phyloP scores from a whole-genome alignment of 352 stramenopile genomes.

The Plasmopara muralis region DNA sequence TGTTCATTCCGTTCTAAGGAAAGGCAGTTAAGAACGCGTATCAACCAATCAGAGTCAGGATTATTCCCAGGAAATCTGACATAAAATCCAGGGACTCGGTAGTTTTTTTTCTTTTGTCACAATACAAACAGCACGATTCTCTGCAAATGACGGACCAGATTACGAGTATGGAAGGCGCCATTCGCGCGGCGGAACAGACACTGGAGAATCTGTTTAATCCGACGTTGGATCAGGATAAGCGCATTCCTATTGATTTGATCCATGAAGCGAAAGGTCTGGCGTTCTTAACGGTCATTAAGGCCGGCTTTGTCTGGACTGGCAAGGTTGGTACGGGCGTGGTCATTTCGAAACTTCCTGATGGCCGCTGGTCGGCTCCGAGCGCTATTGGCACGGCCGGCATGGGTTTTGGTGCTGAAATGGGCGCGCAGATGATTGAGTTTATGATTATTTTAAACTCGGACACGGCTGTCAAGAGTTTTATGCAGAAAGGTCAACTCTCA shows the following conservation, averaged over 20 bases:
- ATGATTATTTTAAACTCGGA: constrained; percentile 93
- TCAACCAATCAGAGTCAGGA: too few relatives aligned
- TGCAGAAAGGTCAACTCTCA: constrained; percentile 80
- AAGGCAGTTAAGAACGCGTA: too few relatives aligned
- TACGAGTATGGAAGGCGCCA: constrained; percentile 87
- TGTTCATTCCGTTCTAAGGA: too few relatives aligned
- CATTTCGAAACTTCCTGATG: constrained; percentile 90
- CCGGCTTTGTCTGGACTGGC: constrained; percentile 80
- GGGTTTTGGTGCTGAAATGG: constrained; percentile 73
- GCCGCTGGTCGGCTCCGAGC: constrained; percentile 92
- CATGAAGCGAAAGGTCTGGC: constrained; percentile 85
- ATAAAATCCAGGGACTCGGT: too few relatives aligned
- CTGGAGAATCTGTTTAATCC: constrained; percentile 90
- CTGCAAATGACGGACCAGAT: constrained; percentile 61
- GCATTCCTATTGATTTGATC: constrained; percentile 87
- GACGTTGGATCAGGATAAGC: constrained; percentile 77
- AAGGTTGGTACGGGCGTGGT: constrained; percentile 89
- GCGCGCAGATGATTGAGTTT: constrained; percentile 81
- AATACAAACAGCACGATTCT: background rate
- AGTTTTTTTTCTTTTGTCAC: too few relatives aligned
- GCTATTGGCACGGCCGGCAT: constrained; percentile 91
- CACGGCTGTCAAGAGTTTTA: constrained; percentile 86
- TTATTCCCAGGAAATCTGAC: too few relatives aligned
- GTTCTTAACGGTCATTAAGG: constrained; percentile 91
- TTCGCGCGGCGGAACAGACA: constrained; percentile 84